Base-by-base conservation (phyloP, 495 filamentous ascomycete species). In the Aspergillus panamensis region DNA sequence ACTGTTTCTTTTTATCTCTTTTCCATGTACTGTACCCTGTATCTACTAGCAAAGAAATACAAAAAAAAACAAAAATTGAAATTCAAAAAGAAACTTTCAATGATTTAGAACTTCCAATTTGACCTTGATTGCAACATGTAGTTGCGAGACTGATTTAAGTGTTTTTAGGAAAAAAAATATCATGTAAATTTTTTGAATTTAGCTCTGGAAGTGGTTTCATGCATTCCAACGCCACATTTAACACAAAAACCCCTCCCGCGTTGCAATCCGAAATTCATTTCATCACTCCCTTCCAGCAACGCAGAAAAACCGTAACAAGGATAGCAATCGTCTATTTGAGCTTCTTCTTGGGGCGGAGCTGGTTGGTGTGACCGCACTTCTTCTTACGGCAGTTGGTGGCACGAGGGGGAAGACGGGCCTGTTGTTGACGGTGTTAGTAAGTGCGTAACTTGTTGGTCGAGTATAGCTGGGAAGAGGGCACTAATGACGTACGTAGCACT, bases 331-430 rank as follows among this genome's bases (percentile, higher is more conserved):
- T 81, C 73, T 92, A 98, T 84, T 98, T 98, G 69, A 98, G 85
- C 92, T 98, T 98, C 92, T 98, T 98, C 93, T 98, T 98, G 74
- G 94, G 94, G 80, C 95, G 91, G 71, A 98, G 88, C 85, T 98
- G 94, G 88, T 97, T 97, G 82, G 84, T 92, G 85, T 98, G 94
- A 60, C 94, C 94, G 80, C 94, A 98, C 87, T 98, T 97, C 82
- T 89, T 90, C 90, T 98, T 97, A 69, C 95, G 86, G 89, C 94
- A 97, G 86, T 98, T 98, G 81, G 93, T 97, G 63, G 94, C 94
- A 82, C 94, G 88, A 61, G 94, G 94, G 65, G 94, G 94, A 56
- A 98, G 91, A 80, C 94, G 94, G 66, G 94, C 92, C 87, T 91
- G 57, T 65, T 58, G 6, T 33, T 33, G 12, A 14, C 1, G 1